Evolutionary conservation across 2,329 filamentous ascomycete species (phyloP), one percentile per base, ranked within the genome.

Genomic region (Dactylellina leptospora): DNA sequence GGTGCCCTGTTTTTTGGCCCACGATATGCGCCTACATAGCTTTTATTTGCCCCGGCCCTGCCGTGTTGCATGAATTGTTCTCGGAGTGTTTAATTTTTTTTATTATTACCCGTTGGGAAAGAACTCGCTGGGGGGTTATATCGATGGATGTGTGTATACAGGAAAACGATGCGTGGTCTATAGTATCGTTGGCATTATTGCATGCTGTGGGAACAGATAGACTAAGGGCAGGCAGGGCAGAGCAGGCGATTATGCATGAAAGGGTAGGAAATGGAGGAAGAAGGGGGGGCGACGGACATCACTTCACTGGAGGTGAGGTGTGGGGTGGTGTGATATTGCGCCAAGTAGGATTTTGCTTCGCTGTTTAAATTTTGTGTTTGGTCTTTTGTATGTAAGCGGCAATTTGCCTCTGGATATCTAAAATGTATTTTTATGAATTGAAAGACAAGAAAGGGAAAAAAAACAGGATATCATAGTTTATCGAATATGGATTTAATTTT

Each of bases 401-500:
- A 23, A 8, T 33, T 20, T 20, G n/a, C 51, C 28, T 44, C 36
- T 28, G n/a, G 16, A 16, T n/a, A 42, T 10, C 4, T 20, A 45
- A 18, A 22, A 55, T 66, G 61, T 66, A 66, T 44, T 58, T 66
- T 66, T 66, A 66, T 25, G 22, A 40, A 48, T 42, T 42, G 22
- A 3, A 25, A 54, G 18, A 42, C 5, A 18, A 23, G 9, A 16
- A 42, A 25, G n/a, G n/a, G n/a, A n/a, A n/a, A n/a, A n/a, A n/a
- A n/a, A n/a, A n/a, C n/a, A n/a, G n/a, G n/a, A n/a, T n/a, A n/a
- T n/a, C n/a, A n/a, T n/a, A n/a, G n/a, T n/a, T n/a, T n/a, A n/a
- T n/a, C n/a, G n/a, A n/a, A n/a, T n/a, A n/a, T n/a, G n/a, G n/a
- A n/a, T n/a, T n/a, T n/a, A n/a, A n/a, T n/a, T n/a, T n/a, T n/a